These are phyloP conservation scores for Trametes pubescens DNA, from an alignment of 1,284 basidiomycete genomes.

Conservation along the genomic window DNA sequence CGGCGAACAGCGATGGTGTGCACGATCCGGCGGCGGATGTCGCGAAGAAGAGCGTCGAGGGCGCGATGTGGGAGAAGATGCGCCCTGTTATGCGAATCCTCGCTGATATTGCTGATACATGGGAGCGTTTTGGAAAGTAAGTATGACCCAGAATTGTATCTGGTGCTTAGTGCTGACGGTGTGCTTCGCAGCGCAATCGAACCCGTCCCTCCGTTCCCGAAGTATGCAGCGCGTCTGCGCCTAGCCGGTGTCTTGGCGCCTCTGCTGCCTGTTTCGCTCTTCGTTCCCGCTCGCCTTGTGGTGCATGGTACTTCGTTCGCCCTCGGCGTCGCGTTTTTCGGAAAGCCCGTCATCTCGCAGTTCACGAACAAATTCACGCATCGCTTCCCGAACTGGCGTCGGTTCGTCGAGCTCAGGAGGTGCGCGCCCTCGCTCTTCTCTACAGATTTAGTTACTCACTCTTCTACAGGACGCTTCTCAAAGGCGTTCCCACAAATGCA, in stretches of 20 bases:
- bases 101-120: slow-evolving; percentile 42
- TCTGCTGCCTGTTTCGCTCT: slow-evolving; percentile 46
- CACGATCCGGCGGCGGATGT: slow-evolving; percentile 35
- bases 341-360: slow-evolving; percentile 53
- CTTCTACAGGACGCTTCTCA: slow-evolving; percentile 51
- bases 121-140: slow-evolving; percentile 49
- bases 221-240: slow-evolving; percentile 39
- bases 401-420: slow-evolving; percentile 53
- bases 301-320: slow-evolving; percentile 51
- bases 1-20: slow-evolving; percentile 38
- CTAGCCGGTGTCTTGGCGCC: slow-evolving; percentile 44
- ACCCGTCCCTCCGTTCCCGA: slow-evolving; percentile 48
- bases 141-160: slow-evolving; percentile 4
- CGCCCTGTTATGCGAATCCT: slow-evolving; percentile 46
- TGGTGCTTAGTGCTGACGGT: not conserved
- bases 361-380: slow-evolving; percentile 49
- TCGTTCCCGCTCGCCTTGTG: slow-evolving; percentile 52
- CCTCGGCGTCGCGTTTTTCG: slow-evolving; percentile 59
- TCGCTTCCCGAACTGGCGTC: slow-evolving; percentile 56
- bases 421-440: slow-evolving; percentile 32
- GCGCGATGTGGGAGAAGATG: slow-evolving; percentile 45
- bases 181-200: slow-evolving; percentile 41
- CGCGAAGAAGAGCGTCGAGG: slow-evolving; percentile 42
- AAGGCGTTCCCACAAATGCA: slow-evolving; percentile 62
- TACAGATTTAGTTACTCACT: not conserved